A percentile compares a stretch with the other conserved stretches of the same genome.
phyloP scores from a whole-genome alignment of 768 basidiomycete genomes.

The Boletus reticuloceps region DNA sequence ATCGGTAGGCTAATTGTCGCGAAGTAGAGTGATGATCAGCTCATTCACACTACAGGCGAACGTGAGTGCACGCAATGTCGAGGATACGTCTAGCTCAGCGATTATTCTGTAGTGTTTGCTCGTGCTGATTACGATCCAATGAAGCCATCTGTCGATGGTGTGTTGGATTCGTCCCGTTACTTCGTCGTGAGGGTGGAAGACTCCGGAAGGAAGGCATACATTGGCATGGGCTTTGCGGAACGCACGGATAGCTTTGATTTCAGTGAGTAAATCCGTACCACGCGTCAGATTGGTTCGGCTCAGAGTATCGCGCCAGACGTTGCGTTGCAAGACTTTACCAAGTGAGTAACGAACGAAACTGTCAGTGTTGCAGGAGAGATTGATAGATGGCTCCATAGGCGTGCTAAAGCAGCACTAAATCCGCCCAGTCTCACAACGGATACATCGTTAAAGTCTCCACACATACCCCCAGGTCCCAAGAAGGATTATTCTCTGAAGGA shows the following conservation, averaged over 20 bases:
- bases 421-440: slow-evolving; percentile 43
- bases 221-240: slow-evolving; percentile 91
- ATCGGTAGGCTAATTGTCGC: slow-evolving; percentile 54
- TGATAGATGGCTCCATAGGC: slow-evolving; percentile 36
- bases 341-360: slow-evolving; percentile 41
- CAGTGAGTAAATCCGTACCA: slow-evolving; percentile 50
- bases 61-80: slow-evolving; percentile 42
- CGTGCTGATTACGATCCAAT: slow-evolving; percentile 76
- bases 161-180: slow-evolving; percentile 91
- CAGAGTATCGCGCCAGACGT: slow-evolving; percentile 52
- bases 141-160: slow-evolving; percentile 89
- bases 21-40: neutral
- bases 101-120: slow-evolving; percentile 69
- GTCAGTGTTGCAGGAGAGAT: neutral
- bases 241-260: slow-evolving; percentile 90
- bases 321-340: slow-evolving; percentile 82
- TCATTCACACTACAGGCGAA: slow-evolving; percentile 48
- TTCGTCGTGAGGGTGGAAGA: slow-evolving; percentile 93
- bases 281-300: slow-evolving; percentile 1
- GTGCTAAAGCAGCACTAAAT: slow-evolving; percentile 61
- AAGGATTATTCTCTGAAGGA: slow-evolving; percentile 94
- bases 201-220: slow-evolving; percentile 82
- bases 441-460: slow-evolving; percentile 48
- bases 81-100: slow-evolving; percentile 7
- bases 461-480: slow-evolving; percentile 75